phyloP scores from a whole-genome alignment of 345 rosid genomes.

The Mangifera indica region DNA sequence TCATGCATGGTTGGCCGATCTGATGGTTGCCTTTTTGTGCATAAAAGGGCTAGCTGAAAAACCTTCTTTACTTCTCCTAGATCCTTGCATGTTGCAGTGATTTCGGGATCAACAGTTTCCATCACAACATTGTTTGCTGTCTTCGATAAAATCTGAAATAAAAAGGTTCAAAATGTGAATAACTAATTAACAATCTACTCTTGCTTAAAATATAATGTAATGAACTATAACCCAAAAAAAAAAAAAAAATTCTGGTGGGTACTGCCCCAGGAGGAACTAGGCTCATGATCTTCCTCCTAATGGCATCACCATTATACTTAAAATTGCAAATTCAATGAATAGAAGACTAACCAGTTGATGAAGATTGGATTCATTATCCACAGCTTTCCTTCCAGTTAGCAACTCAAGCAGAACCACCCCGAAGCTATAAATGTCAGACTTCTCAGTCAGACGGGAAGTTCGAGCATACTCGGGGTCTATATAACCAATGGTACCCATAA shows the following conservation, averaged over 20 bases:
- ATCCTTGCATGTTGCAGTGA: slow-evolving; percentile 71
- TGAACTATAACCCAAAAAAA: no score
- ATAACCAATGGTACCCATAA: slow-evolving; percentile 97
- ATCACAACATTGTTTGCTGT: slow-evolving; percentile 77
- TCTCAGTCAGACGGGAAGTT: slow-evolving; percentile 89
- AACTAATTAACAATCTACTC: neutral
- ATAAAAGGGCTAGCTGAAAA: slow-evolving; percentile 83
- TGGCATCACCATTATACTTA: neutral
- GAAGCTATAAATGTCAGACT: slow-evolving; percentile 91
- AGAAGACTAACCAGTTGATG: slow-evolving; percentile 76
- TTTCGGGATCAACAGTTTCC: slow-evolving; percentile 82
- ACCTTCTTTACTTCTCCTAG: slow-evolving; percentile 81
- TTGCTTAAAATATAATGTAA: neutral
- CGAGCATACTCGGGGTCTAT: slow-evolving; percentile 98
- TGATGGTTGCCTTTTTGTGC: slow-evolving; percentile 74
- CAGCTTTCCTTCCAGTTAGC: slow-evolving; percentile 87
- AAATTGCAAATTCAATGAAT: neutral
- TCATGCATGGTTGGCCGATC: slow-evolving; percentile 94
- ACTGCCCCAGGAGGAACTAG: neutral
- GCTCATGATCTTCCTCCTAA: neutral
- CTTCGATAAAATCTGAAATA: slow-evolving; percentile 71
- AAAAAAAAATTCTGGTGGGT: neutral
- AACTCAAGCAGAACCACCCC: slow-evolving; percentile 90
- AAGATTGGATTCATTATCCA: slow-evolving; percentile 86
- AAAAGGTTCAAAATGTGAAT: neutral